Evolutionary conservation across 371 early-diverging fungal genomes (phyloP), one percentile per base, ranked within the genome.

Genomic region (Actinomortierella wolfii): DNA sequence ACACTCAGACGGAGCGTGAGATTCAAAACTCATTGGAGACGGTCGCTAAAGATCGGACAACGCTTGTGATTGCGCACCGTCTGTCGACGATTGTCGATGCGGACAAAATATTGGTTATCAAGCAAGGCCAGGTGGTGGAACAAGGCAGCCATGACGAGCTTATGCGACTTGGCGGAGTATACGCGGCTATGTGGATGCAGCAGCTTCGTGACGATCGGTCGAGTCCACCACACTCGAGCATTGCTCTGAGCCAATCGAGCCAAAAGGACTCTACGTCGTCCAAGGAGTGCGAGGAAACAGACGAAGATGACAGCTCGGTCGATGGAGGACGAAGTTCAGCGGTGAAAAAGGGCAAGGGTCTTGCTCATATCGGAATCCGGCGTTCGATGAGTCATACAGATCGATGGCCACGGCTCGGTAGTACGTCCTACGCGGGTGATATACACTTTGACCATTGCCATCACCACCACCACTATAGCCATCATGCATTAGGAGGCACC

Each of bases 21-120:
- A 89, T 93, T 65, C 89, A 94, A 76, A 70, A 86, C 29, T 86
- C 89, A 14, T 66, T 89, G 39, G 78, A 78, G 11, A 76, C 79
- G 9, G 85, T 88, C 77, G 86, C 94, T 17, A 80, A 86, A 47
- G 83, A 92, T 68, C 82, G 97, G 53, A 97, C 98, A 6, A 97
- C 98, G 3, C 79, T 99, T 15, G 87, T 95, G 23, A 94, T 99
- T 77, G 97, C 98, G 2, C 98, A 97, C 77, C 89, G 98, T 24
- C 77, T 98, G 41, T 88, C 89, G 11, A 93, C 94, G 0, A 88
- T 93, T 55, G 83, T 90, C n/a, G 82, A 90, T 53, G 91, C 91
- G 11, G 92, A 93, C 64, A 66, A 84, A 62, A 92, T 93, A 44
- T 64, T 93, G 29, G 92, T 92, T 2, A 78, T 92, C 48, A 83